Conservation (phyloP, 1,139 yeast genomes). For the Pichia sp. region DNA sequence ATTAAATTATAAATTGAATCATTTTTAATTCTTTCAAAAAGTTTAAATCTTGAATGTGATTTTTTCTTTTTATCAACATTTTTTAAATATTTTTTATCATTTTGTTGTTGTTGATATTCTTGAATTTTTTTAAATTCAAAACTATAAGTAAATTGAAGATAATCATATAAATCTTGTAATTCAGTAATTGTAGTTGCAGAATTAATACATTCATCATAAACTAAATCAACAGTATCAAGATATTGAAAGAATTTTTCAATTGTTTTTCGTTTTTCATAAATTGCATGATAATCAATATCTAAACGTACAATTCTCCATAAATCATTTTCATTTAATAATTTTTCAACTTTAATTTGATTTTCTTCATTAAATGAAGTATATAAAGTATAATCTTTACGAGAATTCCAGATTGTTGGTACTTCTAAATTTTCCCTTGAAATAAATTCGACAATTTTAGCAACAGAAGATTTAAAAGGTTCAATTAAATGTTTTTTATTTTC, state of each 20-base stretch:
- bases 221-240: slow-evolving; percentile 52
- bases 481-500: slow-evolving; percentile 35
- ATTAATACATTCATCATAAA: slow-evolving; percentile 49
- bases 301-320: slow-evolving; percentile 85
- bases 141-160: slow-evolving; percentile 74
- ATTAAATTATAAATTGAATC: slow-evolving; percentile 67
- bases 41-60: slow-evolving; percentile 65
- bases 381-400: slow-evolving; percentile 81
- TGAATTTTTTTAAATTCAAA: slow-evolving; percentile 48
- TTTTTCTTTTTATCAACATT: slow-evolving; percentile 26
- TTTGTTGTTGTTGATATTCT: slow-evolving; percentile 12
- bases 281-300: slow-evolving; percentile 84
- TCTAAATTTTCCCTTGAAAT: slow-evolving; percentile 75
- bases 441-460: slow-evolving; percentile 69
- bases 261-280: slow-evolving; percentile 67
- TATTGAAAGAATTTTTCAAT: slow-evolving; percentile 53
- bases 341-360: slow-evolving; percentile 44
- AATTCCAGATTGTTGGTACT: slow-evolving; percentile 96
- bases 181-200: slow-evolving; percentile 67
- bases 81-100: not conserved
- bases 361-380: slow-evolving; percentile 43
- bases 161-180: slow-evolving; percentile 83
- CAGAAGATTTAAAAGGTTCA: slow-evolving; percentile 62
- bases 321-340: slow-evolving; percentile 71
- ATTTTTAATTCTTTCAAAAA: slow-evolving; percentile 68